phyloP scores from a whole-genome alignment of 805 yeast species.

The Spathaspora gorwiae region DNA sequence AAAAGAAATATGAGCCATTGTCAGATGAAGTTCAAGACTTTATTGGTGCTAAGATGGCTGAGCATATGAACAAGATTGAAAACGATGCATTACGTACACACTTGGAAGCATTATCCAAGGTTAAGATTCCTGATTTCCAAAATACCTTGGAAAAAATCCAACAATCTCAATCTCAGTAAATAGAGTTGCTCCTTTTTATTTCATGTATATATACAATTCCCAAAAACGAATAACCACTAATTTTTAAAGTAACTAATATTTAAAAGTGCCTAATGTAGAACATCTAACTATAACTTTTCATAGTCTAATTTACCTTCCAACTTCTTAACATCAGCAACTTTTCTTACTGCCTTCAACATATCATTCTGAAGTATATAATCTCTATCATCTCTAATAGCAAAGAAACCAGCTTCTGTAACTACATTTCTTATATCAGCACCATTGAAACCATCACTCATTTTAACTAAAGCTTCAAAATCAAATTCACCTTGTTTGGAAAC shows the following conservation, averaged over 20 bases:
- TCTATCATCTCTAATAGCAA: conserved; percentile 96
- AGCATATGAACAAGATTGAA: conserved; percentile 30
- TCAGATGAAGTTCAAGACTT: conserved; percentile 52
- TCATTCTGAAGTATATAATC: conserved; percentile 92
- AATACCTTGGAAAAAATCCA: conserved; percentile 3
- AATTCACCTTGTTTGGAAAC: conserved; percentile 91
- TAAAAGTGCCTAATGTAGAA: no score
- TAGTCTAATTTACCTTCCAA: conserved; percentile 94
- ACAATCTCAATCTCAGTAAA: background rate
- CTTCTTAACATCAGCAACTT: conserved; percentile 94
- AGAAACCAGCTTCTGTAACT: conserved; percentile 97
- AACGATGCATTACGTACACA: conserved; percentile 33
- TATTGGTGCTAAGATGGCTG: conserved; percentile 47
- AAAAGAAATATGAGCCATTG: conserved; percentile 26
- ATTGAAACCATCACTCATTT: conserved; percentile 98
- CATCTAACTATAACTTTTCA: conserved; percentile 64
- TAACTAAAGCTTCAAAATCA: conserved; percentile 94
- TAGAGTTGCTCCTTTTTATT: background rate
- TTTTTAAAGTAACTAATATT: no score
- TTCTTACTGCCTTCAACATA: conserved; percentile 95
- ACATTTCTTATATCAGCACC: conserved; percentile 98
- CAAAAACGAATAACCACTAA: no score
- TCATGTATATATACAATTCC: no score
- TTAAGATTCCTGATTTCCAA: conserved; percentile 25
- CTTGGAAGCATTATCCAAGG: conserved; percentile 34